Evolutionary conservation across 768 basidiomycete genomes (phyloP), one percentile per base, ranked within the genome.

Genomic region (Podaxis mareebaensis): DNA sequence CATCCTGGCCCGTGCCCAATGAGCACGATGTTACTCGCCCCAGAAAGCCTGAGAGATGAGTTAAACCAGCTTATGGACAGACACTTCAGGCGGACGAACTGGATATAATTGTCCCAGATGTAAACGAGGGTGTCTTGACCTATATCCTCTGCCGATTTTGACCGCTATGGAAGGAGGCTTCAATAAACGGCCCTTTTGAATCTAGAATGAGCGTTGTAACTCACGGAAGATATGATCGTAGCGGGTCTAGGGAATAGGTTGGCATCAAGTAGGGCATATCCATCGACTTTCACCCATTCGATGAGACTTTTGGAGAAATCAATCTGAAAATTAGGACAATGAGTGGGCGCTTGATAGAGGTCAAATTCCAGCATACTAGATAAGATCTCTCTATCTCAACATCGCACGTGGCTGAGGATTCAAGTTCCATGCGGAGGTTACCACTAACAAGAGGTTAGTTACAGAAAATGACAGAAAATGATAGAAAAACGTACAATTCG

Each of bases 61-160:
- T 26, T 13, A 26, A 51, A 24, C 22, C 20, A 24, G 22, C 4
- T 22, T 13, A 3, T 26, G 12, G 24, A 33, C 8, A 33, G 22
- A 51, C 22, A 24, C 2, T 22, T 13, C 22, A 22, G 22, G 10
- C 7, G 17, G 13, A 51, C 49, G 24, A 8, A 97, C 96, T 91
- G 87, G 65, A 99, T 81, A 70, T 95, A 96, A 70, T 98, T 96
- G 74, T 99, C 96, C 97, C 97, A 99, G 11, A 99, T 74, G 72
- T 98, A 96, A 3, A 82, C 81, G 63, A 96, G 72, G 24, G 96
- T 76, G 30, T 91, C 85, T 53, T 74, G 80, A 7, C 80, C 81
- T 46, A 80, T 78, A 49, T 82, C 79, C 53, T 80, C 81, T 58
- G 73, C 67, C 15, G 75, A 65, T 66, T 79, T 85, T 7, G 73